These are phyloP conservation scores for Collybiopsis luxurians DNA, from an alignment of 768 basidiomycete species.

Conservation along the genomic window DNA sequence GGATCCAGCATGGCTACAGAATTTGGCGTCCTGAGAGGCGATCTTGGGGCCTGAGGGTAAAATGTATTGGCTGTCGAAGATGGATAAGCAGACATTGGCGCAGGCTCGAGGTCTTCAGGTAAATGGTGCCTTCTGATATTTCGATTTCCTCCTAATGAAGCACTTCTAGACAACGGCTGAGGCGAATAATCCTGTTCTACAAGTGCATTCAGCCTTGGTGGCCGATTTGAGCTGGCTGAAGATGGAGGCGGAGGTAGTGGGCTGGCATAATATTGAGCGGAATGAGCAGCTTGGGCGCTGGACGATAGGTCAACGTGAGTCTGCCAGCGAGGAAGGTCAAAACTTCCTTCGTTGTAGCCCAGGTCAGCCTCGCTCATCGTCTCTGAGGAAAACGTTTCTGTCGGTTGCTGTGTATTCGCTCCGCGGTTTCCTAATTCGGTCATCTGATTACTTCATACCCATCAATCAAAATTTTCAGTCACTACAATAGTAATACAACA, in stretches of 20 bases:
- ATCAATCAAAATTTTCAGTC: too few species aligned
- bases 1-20: conserved; percentile 57
- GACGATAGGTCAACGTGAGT: conserved; percentile 55
- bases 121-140: conserved; percentile 65
- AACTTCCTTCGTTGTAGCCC: conserved; percentile 34
- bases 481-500: too few species aligned
- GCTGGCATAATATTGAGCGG: conserved; percentile 55
- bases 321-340: conserved; percentile 77
- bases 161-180: conserved; percentile 52
- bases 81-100: conserved; percentile 19
- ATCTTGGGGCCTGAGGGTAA: conserved; percentile 54
- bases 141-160: conserved; percentile 57
- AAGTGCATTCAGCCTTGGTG: conserved; percentile 53
- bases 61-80: conserved; percentile 53
- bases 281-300: conserved; percentile 48
- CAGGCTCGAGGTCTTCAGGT: conserved; percentile 64
- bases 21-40: conserved; percentile 59
- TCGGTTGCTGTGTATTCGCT: conserved; percentile 3
- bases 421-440: neutral
- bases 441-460: conserved; percentile 4
- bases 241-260: conserved; percentile 49
- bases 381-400: conserved; percentile 4
- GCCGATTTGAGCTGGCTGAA: conserved; percentile 15
- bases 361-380: conserved; percentile 8
- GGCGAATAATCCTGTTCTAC: conserved; percentile 56